A percentile compares a stretch with the other conserved stretches of the same genome.
These are phyloP conservation scores for Sanghuangporus weigelae DNA, from an alignment of 1,284 basidiomycete species.

Conservation along the genomic window DNA sequence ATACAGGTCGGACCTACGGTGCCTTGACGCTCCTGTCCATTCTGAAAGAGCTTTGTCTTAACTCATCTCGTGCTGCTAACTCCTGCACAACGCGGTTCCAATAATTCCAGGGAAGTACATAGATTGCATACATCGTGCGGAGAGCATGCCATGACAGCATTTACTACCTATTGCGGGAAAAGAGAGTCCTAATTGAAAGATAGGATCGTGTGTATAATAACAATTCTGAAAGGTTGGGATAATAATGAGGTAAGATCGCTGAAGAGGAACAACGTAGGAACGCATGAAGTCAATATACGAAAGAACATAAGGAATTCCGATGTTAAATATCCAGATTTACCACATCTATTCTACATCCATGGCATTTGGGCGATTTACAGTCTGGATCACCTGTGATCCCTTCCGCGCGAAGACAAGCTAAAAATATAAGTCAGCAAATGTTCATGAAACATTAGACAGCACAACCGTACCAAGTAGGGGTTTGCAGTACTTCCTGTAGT, in stretches of 20 bases:
- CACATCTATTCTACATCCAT: constrained; percentile 21
- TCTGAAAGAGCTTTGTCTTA: no score
- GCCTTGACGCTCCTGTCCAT: no score
- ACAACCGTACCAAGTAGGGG: constrained; percentile 65
- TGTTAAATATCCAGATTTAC: neutral
- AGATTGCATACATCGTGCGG: neutral
- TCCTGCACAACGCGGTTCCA: neutral
- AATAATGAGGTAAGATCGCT: neutral
- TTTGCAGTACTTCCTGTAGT: constrained; percentile 79
- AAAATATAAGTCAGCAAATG: neutral
- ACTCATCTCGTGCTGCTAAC: no score
- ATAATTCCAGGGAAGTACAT: neutral
- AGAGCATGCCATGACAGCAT: neutral
- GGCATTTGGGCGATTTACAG: constrained; percentile 59
- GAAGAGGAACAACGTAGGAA: neutral
- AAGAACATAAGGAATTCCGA: neutral
- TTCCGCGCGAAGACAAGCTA: constrained; percentile 80
- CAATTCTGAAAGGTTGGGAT: neutral
- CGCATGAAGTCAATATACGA: neutral
- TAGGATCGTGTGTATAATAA: neutral
- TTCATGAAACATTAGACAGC: neutral
- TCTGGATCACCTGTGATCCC: constrained; percentile 67
- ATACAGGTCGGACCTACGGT: no score
- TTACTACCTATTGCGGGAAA: constrained; percentile 13
- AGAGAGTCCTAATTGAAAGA: neutral